These are phyloP conservation scores for Candida loeiensis DNA, from an alignment of 805 yeast species.

Conservation along the genomic window DNA sequence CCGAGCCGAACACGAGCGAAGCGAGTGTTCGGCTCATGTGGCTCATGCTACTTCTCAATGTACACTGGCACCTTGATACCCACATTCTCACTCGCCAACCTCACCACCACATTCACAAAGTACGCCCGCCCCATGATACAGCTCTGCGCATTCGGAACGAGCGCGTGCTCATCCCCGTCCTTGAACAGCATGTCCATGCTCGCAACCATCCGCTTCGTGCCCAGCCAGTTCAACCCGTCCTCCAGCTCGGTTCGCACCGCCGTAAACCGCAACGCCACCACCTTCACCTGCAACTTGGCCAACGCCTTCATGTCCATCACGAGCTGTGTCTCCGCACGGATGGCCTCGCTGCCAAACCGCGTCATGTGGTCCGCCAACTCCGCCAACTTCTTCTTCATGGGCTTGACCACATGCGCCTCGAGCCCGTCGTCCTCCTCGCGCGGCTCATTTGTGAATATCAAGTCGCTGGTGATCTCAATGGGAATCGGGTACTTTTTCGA, in stretches of 20 bases:
- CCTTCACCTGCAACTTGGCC: slow-evolving; percentile 22
- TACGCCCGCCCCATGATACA: slow-evolving; percentile 27
- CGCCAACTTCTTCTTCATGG: slow-evolving; percentile 19
- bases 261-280: slow-evolving; percentile 17
- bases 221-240: background rate
- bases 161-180: slow-evolving; percentile 13
- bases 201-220: slow-evolving; percentile 7
- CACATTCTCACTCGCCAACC: slow-evolving; percentile 18
- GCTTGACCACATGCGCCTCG: slow-evolving; percentile 19
- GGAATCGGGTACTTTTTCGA: slow-evolving; percentile 37
- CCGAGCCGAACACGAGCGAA: no score
- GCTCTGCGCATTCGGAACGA: slow-evolving; percentile 29
- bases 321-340: slow-evolving; percentile 17
- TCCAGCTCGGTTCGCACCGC: slow-evolving; percentile 7
- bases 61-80: slow-evolving; percentile 19
- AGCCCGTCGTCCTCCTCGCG: slow-evolving; percentile 16
- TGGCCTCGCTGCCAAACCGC: slow-evolving; percentile 16
- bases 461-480: slow-evolving; percentile 33
- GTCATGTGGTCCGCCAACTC: slow-evolving; percentile 16
- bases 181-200: slow-evolving; percentile 13
- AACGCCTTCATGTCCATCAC: slow-evolving; percentile 26
- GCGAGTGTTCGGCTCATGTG: no score
- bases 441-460: slow-evolving; percentile 23
- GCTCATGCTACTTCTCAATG: slow-evolving; percentile 11
- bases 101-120: slow-evolving; percentile 18